These are phyloP conservation scores for Fusarium verrucosum DNA, from an alignment of 2,329 filamentous ascomycete genomes.

Conservation along the genomic window DNA sequence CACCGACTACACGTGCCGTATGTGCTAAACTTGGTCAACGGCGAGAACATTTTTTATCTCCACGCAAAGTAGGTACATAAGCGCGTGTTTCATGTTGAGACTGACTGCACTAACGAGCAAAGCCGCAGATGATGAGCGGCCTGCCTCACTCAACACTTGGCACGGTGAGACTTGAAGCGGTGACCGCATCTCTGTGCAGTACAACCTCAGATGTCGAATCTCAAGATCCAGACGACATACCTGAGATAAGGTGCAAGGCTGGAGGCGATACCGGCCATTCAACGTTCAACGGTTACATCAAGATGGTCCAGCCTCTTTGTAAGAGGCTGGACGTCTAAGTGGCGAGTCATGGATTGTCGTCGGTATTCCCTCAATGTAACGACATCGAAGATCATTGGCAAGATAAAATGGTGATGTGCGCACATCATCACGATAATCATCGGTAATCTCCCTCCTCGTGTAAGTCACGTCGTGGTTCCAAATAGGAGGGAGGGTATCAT, in stretches of 20 bases:
- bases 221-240: too few species aligned
- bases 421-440: conserved; percentile 11
- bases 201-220: not conserved
- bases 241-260: too few species aligned
- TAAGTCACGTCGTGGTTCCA: not conserved
- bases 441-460: too few species aligned
- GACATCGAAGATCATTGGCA: conserved; percentile 23
- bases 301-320: conserved; percentile 3
- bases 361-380: conserved; percentile 11
- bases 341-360: not conserved
- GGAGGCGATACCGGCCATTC: conserved; percentile 15
- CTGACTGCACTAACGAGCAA: conserved; percentile 6
- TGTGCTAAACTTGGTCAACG: not conserved
- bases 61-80: conserved; percentile 9
- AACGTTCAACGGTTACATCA: conserved; percentile 7
- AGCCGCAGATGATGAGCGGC: conserved; percentile 22
- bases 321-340: conserved; percentile 6
- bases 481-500: conserved; percentile 3
- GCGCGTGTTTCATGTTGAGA: conserved; percentile 28
- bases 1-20: conserved; percentile 28
- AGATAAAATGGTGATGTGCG: not conserved
- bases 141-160: conserved; percentile 17
- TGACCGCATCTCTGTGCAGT: not conserved
- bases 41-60: conserved; percentile 2
- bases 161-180: conserved; percentile 6